These are phyloP conservation scores for Keithomyces neogunnii DNA, from an alignment of 2,329 filamentous ascomycete species.

Conservation along the genomic window DNA sequence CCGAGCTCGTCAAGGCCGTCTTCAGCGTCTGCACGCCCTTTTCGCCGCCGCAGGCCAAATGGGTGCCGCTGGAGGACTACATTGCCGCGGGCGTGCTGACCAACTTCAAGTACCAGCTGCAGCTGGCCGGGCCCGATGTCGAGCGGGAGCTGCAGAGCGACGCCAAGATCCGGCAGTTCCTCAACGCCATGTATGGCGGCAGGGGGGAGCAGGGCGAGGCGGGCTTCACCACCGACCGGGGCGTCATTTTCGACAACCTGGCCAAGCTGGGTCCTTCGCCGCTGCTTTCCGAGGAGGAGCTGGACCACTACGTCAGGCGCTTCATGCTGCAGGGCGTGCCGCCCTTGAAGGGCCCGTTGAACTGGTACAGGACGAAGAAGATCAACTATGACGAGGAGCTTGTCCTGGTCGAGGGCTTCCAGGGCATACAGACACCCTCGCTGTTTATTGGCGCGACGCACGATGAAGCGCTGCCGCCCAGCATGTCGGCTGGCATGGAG, in stretches of 20 bases:
- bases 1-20: slow-evolving; percentile 61
- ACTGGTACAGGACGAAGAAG: slow-evolving; percentile 75
- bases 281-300: slow-evolving; percentile 58
- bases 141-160: slow-evolving; percentile 49
- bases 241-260: slow-evolving; percentile 57
- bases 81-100: slow-evolving; percentile 46
- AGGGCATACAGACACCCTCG: slow-evolving; percentile 51
- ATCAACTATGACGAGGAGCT: slow-evolving; percentile 72
- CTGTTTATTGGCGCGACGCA: slow-evolving; percentile 66
- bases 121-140: slow-evolving; percentile 61
- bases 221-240: slow-evolving; percentile 51
- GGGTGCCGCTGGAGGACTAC: slow-evolving; percentile 48
- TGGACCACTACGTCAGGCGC: slow-evolving; percentile 68
- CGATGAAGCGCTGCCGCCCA: slow-evolving; percentile 65
- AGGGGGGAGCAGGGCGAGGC: slow-evolving; percentile 43
- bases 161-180: slow-evolving; percentile 58
- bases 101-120: slow-evolving; percentile 78
- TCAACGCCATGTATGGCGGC: slow-evolving; percentile 66
- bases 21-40: slow-evolving; percentile 80
- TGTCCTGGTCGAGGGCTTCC: slow-evolving; percentile 46
- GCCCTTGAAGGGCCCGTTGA: slow-evolving; percentile 70
- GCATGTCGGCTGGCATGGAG: slow-evolving; percentile 66
- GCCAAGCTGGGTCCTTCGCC: slow-evolving; percentile 45
- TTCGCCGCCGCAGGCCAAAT: slow-evolving; percentile 42
- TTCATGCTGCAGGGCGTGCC: slow-evolving; percentile 47